phyloP scores from a whole-genome alignment of 75 land plant genomes.

The Pseudotsuga menziesii region DNA sequence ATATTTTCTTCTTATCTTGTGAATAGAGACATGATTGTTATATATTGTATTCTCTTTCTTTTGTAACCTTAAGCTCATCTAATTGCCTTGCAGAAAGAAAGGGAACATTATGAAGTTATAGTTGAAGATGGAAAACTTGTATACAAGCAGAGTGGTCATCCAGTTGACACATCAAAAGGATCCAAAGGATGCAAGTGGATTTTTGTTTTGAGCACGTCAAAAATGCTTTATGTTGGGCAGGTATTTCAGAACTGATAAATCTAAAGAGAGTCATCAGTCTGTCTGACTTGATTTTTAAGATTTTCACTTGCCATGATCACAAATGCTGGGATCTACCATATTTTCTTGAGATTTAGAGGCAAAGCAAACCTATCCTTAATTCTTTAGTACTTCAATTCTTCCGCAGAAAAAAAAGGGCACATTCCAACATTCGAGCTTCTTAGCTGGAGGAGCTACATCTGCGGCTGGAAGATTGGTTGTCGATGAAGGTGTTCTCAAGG shows the following conservation, averaged over 20 bases:
- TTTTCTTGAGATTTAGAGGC: conserved; percentile 7
- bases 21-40: background rate
- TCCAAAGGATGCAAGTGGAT: conserved; percentile 48
- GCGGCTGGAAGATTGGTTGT: conserved; percentile 89
- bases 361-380: background rate
- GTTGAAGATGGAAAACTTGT: conserved; percentile 43
- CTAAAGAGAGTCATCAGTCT: background rate
- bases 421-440: conserved; percentile 94
- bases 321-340: background rate
- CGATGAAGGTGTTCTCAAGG: conserved; percentile 71
- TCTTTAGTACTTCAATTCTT: background rate
- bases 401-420: conserved; percentile 71
- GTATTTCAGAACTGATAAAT: conserved; percentile 15
- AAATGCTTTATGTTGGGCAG: conserved; percentile 73
- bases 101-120: conserved; percentile 47
- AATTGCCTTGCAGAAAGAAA: conserved; percentile 43
- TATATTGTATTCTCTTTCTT: background rate
- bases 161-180: conserved; percentile 31
- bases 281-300: background rate
- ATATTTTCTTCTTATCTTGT: background rate
- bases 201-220: conserved; percentile 80
- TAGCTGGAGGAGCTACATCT: conserved; percentile 86
- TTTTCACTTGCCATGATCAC: background rate
- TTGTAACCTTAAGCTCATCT: background rate
- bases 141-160: conserved; percentile 24